Evolutionary conservation across 2,329 filamentous ascomycete species (phyloP).

Genomic region (Tolypocladium tropicale): DNA sequence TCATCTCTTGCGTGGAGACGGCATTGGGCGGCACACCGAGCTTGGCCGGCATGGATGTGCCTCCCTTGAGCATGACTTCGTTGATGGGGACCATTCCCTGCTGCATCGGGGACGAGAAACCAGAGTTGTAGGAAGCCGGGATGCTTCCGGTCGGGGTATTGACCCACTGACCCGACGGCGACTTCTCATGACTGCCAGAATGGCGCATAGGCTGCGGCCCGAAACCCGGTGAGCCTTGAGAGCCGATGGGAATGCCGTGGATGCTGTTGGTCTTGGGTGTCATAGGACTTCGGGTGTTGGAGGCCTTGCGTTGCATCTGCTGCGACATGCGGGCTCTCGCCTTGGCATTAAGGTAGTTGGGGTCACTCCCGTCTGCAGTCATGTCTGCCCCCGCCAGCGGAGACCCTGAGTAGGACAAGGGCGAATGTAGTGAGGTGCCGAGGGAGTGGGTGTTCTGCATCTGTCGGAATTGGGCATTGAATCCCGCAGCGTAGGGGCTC

Average conservation of each 20-base stretch:
- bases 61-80: constrained; percentile 80
- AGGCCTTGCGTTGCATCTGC: constrained; percentile 61
- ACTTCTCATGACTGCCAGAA: constrained; percentile 64
- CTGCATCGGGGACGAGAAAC: constrained; percentile 73
- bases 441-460: constrained; percentile 51
- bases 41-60: constrained; percentile 83
- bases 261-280: constrained; percentile 78
- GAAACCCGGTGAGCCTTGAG: constrained; percentile 60
- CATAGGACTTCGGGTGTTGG: constrained; percentile 68
- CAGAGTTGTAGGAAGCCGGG: constrained; percentile 79
- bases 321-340: constrained; percentile 49
- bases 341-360: constrained; percentile 52
- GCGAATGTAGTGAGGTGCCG: constrained; percentile 35
- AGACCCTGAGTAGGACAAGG: constrained; percentile 28
- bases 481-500: constrained; percentile 74
- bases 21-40: constrained; percentile 45
- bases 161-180: constrained; percentile 81
- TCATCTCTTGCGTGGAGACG: constrained; percentile 81
- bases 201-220: constrained; percentile 70
- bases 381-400: constrained; percentile 35
- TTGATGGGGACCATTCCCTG: constrained; percentile 67
- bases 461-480: constrained; percentile 69
- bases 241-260: constrained; percentile 57
- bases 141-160: constrained; percentile 69
- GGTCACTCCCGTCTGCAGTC: constrained; percentile 37